Percentiles rank a stretch among this genome's conserved stretches.
phyloP scores from a whole-genome alignment of 306 rosid genomes.

The Rosa lucieae region DNA sequence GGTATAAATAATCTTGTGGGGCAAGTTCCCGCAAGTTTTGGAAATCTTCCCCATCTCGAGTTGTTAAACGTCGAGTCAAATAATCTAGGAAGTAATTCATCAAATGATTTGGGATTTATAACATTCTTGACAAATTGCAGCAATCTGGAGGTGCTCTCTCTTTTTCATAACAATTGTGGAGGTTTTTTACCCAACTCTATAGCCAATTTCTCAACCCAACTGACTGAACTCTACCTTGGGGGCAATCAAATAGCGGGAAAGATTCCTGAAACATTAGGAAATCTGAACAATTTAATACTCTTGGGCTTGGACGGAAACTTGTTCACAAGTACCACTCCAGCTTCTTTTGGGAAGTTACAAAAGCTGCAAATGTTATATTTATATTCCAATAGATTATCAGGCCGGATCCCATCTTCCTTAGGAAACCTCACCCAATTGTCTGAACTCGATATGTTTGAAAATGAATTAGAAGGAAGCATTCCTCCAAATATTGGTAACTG shows the following conservation, averaged over 20 bases:
- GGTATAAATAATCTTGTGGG: not conserved
- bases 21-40: not conserved
- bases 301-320: not conserved
- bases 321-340: constrained; percentile 27
- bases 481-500: constrained; percentile 24
- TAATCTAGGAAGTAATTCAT: constrained; percentile 32
- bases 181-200: constrained; percentile 33
- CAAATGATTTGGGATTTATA: constrained; percentile 13
- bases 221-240: not conserved
- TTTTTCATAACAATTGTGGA: constrained; percentile 29
- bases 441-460: too few species aligned
- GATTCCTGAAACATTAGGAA: too few species aligned
- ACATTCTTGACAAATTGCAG: constrained; percentile 32
- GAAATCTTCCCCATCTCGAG: not conserved
- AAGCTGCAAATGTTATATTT: not conserved
- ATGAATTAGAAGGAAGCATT: constrained; percentile 33
- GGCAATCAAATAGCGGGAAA: too few species aligned
- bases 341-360: constrained; percentile 21
- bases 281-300: constrained; percentile 5
- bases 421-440: constrained; percentile 32
- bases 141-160: not conserved
- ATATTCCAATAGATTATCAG: not conserved
- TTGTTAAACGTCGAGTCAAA: too few species aligned
- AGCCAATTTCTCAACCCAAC: constrained; percentile 38
- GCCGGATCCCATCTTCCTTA: constrained; percentile 21